Percentiles rank a stretch among this genome's conserved stretches.
These are phyloP conservation scores for Discostella pseudostelligera DNA, from an alignment of 108 stramenopile species.

Conservation along the genomic window DNA sequence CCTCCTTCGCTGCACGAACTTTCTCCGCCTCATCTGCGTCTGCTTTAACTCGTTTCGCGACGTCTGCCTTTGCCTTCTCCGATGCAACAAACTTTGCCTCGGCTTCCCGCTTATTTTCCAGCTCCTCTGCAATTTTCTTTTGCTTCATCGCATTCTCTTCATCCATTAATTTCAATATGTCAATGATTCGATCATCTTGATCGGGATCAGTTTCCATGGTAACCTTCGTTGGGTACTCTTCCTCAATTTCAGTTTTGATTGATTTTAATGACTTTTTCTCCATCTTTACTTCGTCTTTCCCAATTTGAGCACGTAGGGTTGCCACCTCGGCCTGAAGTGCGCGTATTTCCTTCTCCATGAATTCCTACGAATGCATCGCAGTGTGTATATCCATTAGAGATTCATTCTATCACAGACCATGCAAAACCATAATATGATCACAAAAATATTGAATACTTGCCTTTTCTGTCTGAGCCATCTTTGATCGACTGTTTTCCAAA, in stretches of 20 bases:
- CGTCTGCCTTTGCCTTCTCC: constrained; percentile 31
- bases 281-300: constrained; percentile 7
- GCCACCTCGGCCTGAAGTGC: constrained; percentile 2
- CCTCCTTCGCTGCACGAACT: constrained; percentile 8
- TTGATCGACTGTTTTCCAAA: constrained; percentile 24
- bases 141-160: constrained; percentile 36
- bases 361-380: not conserved
- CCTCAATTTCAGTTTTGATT: constrained; percentile 36
- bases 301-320: constrained; percentile 1
- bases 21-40: constrained; percentile 10
- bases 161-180: constrained; percentile 40
- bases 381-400: too few relatives aligned
- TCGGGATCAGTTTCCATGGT: constrained; percentile 40
- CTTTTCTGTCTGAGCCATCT: constrained; percentile 28
- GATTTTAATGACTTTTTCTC: not conserved
- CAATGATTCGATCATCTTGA: constrained; percentile 33
- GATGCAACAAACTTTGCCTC: constrained; percentile 25
- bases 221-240: constrained; percentile 32
- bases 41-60: constrained; percentile 13
- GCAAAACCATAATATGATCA: not conserved
- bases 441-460: constrained; percentile 10
- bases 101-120: constrained; percentile 32
- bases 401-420: too few relatives aligned
- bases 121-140: constrained; percentile 10
- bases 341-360: constrained; percentile 14